Evolutionary conservation across 495 filamentous ascomycete species (phyloP), one percentile per base, ranked within the genome.

Genomic region (Friedmanniomyces simplex): DNA sequence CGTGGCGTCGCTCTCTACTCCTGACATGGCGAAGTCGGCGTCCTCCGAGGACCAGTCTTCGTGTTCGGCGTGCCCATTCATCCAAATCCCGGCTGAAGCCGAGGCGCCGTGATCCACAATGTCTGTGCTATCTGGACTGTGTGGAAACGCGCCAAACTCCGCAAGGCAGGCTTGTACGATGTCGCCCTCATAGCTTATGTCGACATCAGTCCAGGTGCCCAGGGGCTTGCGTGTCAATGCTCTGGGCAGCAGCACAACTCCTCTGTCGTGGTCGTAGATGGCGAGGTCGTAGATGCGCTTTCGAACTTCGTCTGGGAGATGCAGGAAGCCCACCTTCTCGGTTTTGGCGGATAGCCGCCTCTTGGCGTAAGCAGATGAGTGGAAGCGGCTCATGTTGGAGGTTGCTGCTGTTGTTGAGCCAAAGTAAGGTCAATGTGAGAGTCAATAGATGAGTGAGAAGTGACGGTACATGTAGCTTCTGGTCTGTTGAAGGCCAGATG

Each of bases 221-320:
- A 14, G 8, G n/a, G 24, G 25, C 24, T 42, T 54, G 52, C 52
- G 52, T 8, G 52, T 32, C 24, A 54, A 14, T 12, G 36, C 52
- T 36, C 52, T 12, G 6, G 52, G 52, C 4, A 54, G 37, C 13
- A 54, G 45, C 14, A 45, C 52, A n/a, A 36, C 14, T 13, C 22
- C 52, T 12, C 52, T 5, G 52, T 45, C 34, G 25, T 43, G 25
- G 22, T 54, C 52, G 39, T 24, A 54, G 21, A 54, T 54, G 21
- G 52, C 52, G n/a, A 54, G 52, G 14, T 45, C 36, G 39, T 26
- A 54, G 52, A 54, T 54, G 7, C 18, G 11, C 10, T 54, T 14
- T 20, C 39, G 52, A n/a, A 28, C 52, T 24, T 54, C 36, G 39
- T 45, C 39, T 6, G 52, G 18, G 2, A 54, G 39, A 30, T 54